Conservation (phyloP, 164 flowering plant genomes). For the Aristolochia contorta region DNA sequence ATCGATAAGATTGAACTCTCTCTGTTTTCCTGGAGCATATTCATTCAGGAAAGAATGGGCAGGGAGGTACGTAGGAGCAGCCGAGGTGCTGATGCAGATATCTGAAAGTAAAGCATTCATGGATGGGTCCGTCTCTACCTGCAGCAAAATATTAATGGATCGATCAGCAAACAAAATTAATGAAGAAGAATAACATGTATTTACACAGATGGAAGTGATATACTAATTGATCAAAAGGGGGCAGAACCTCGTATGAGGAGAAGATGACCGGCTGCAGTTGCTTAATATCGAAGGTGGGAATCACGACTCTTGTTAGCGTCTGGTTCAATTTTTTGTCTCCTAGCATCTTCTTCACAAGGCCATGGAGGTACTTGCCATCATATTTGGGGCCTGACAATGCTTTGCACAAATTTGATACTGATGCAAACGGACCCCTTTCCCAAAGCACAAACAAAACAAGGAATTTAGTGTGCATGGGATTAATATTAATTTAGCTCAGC, state of each 20-base stretch:
- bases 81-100: conserved; percentile 29
- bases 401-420: neutral
- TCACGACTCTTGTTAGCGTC: conserved; percentile 17
- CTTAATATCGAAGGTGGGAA: conserved; percentile 23
- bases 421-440: conserved; percentile 7
- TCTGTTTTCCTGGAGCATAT: conserved; percentile 9
- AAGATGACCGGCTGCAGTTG: conserved; percentile 18
- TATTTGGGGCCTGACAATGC: conserved; percentile 12
- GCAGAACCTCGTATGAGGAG: conserved; percentile 18
- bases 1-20: conserved; percentile 27
- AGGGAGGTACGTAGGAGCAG: conserved; percentile 34
- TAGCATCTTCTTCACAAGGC: conserved; percentile 2
- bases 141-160: neutral
- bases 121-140: conserved; percentile 16
- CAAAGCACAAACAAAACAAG: too few relatives aligned
- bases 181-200: too few relatives aligned
- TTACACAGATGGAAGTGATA: too few relatives aligned
- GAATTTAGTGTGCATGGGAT: neutral
- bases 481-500: too few relatives aligned
- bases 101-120: conserved; percentile 27
- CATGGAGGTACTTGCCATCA: conserved; percentile 15
- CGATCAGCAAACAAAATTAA: neutral
- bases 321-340: conserved; percentile 7
- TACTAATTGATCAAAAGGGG: too few relatives aligned
- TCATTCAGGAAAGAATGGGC: conserved; percentile 20